Evolutionary conservation across 257 asterid genomes (phyloP).

Genomic region (Salvia rosmarinus): DNA sequence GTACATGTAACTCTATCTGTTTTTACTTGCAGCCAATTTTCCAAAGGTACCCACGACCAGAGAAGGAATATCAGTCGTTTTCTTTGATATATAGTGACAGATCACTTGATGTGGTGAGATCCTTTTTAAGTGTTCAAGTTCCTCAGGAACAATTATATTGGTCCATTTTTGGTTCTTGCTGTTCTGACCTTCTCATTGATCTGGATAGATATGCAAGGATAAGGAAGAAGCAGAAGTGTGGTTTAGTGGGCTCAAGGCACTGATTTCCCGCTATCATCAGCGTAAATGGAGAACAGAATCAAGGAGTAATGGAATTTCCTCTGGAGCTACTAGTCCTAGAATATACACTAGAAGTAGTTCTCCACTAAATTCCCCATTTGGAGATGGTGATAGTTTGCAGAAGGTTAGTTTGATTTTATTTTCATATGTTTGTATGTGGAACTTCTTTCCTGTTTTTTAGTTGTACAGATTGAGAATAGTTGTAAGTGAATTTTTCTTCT

Average conservation of each 20-base stretch:
- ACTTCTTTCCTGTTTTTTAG: conserved; percentile 18
- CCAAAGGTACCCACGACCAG: conserved; percentile 96
- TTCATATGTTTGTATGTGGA: conserved; percentile 2
- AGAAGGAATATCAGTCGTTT: conserved; percentile 96
- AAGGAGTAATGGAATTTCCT: conserved; percentile 92
- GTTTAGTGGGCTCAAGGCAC: conserved; percentile 97
- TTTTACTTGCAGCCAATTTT: conserved; percentile 77
- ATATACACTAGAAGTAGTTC: conserved; percentile 91
- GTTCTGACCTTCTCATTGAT: conserved; percentile 20
- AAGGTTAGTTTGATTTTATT: conserved; percentile 56
- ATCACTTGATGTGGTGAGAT: conserved; percentile 88
- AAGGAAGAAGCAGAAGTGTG: conserved; percentile 99
- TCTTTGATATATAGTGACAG: conserved; percentile 91
- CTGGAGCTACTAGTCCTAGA: conserved; percentile 94
- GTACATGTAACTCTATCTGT: not conserved
- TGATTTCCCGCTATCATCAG: conserved; percentile 90
- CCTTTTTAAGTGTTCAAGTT: conserved; percentile 28
- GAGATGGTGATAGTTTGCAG: conserved; percentile 71
- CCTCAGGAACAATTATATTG: not conserved
- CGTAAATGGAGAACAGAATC: conserved; percentile 92
- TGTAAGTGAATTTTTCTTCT: conserved; percentile 11
- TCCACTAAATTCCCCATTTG: conserved; percentile 87
- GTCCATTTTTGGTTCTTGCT: conserved; percentile 15
- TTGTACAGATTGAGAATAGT: conserved; percentile 17
- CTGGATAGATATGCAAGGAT: conserved; percentile 86